These are phyloP conservation scores for Yamadazyma conglobata DNA, from an alignment of 1,139 yeast species.

Conservation along the genomic window DNA sequence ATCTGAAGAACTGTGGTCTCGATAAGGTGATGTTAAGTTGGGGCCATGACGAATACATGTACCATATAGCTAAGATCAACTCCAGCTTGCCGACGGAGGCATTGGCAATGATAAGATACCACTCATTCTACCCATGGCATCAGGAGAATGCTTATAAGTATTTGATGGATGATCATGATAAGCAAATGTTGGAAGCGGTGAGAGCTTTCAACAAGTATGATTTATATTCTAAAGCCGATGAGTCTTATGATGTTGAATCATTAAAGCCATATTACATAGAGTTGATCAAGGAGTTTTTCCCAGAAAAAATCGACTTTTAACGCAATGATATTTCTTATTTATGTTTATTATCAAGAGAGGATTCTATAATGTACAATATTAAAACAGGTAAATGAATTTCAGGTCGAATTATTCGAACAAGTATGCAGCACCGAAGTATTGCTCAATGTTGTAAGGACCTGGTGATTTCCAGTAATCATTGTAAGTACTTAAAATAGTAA, in stretches of 20 bases:
- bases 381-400: conserved; percentile 4
- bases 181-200: conserved; percentile 60
- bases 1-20: conserved; percentile 61
- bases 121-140: conserved; percentile 77
- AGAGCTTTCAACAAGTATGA: conserved; percentile 67
- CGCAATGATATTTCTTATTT: too few species aligned
- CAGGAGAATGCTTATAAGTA: conserved; percentile 64
- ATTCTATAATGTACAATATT: conserved; percentile 9
- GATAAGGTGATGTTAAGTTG: conserved; percentile 72
- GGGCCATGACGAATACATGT: conserved; percentile 82
- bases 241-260: conserved; percentile 42
- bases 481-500: conserved; percentile 70
- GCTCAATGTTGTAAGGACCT: conserved; percentile 82
- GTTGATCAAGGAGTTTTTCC: conserved; percentile 66
- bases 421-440: conserved; percentile 69
- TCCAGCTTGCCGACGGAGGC: conserved; percentile 64
- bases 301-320: conserved; percentile 56
- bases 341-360: too few species aligned
- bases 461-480: conserved; percentile 88
- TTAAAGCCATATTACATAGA: conserved; percentile 58
- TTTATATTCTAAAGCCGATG: conserved; percentile 60
- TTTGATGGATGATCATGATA: conserved; percentile 63
- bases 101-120: conserved; percentile 71
- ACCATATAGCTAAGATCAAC: conserved; percentile 63
- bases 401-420: conserved; percentile 25